Base-by-base conservation (phyloP, 1,284 basidiomycete genomes). In the Tylopilus orsonianus region DNA sequence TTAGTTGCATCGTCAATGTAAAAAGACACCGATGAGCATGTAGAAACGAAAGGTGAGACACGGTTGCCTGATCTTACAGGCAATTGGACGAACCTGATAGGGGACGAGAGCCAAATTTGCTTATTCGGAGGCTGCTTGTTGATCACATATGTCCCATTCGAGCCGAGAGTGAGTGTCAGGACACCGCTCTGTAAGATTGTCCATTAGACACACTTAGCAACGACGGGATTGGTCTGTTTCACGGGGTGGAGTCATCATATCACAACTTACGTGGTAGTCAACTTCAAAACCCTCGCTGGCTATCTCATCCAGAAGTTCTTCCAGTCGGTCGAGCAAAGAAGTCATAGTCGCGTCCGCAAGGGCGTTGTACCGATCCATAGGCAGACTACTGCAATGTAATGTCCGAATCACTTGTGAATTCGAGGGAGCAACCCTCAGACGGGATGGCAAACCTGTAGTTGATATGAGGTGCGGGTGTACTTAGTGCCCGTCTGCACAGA, bases 91-190 rank as follows among this genome's bases (percentile, higher is more conserved):
- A 51, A 86, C 87, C 85, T 91, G 54, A 85, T 65, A 0, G 96
- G 96, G 29, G 93, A 96, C 10, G 92, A 95, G 27, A 99, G 77
- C 96, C 96, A 99, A 64, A 99, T 98, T 69, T 99, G 97, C 70
- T 94, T 93, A 67, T 98, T 98, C 5, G 97, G 96, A 8, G 96
- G 96, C 70, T 99, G 96, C 76, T 99, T 99, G 75, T 99, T 99
- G 73, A 99, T 90, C 34, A 98, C 96, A 72, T 97, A 99, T n/a
- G 92, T 98, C 16, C 95, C 95, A 53, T 88, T 75, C 8, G 80
- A 74, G 29, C 90, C 93, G 16, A 97, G 75, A 40, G 78, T 77
- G 43, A 98, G 80, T 2, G 93, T 99, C 50, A 99, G 72, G 26
- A 99, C 96, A 20, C 96, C 96, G 57, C 85, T 83, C 89, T 92